Conservation (phyloP, 2,329 filamentous ascomycete species). For the Nigrospora sphaerica region DNA sequence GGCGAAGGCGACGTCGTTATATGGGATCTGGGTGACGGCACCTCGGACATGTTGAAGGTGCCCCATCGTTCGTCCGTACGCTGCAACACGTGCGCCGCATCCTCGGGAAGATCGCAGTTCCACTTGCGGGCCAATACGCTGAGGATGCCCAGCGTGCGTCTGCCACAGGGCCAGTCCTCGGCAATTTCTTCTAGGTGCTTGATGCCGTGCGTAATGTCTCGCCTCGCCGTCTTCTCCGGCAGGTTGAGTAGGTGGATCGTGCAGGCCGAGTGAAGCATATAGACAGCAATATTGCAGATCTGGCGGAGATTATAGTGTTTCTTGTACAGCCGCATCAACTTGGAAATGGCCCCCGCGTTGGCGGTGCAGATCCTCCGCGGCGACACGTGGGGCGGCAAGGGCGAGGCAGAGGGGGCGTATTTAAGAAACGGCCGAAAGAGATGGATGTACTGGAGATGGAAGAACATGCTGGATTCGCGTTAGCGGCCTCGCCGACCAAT, state of each 20-base stretch:
- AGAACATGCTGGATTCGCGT: conserved; percentile 72
- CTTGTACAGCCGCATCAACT: conserved; percentile 90
- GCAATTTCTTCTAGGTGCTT: conserved; percentile 93
- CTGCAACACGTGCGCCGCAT: conserved; percentile 69
- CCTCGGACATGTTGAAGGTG: conserved; percentile 55
- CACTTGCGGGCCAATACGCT: conserved; percentile 83
- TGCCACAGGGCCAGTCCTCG: conserved; percentile 86
- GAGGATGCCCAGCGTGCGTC: conserved; percentile 77
- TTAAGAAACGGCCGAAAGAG: conserved; percentile 93
- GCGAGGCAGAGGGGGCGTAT: conserved; percentile 74
- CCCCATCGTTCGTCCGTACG: conserved; percentile 77
- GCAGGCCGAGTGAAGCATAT: conserved; percentile 89
- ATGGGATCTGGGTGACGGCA: conserved; percentile 43
- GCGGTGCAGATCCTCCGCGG: conserved; percentile 87
- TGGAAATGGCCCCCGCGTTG: conserved; percentile 83
- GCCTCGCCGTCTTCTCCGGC: conserved; percentile 81
- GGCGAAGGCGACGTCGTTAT: conserved; percentile 16
- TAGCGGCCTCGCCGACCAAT: conserved; percentile 6
- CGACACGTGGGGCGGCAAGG: conserved; percentile 79
- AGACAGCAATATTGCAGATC: conserved; percentile 94
- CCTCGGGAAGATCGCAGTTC: conserved; percentile 79
- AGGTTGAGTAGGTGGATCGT: conserved; percentile 92
- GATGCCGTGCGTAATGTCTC: conserved; percentile 85
- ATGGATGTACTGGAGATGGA: conserved; percentile 90
- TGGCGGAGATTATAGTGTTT: conserved; percentile 84